These are phyloP conservation scores for Thermothielavioides terrestris DNA, from an alignment of 495 filamentous ascomycete species.

Conservation along the genomic window DNA sequence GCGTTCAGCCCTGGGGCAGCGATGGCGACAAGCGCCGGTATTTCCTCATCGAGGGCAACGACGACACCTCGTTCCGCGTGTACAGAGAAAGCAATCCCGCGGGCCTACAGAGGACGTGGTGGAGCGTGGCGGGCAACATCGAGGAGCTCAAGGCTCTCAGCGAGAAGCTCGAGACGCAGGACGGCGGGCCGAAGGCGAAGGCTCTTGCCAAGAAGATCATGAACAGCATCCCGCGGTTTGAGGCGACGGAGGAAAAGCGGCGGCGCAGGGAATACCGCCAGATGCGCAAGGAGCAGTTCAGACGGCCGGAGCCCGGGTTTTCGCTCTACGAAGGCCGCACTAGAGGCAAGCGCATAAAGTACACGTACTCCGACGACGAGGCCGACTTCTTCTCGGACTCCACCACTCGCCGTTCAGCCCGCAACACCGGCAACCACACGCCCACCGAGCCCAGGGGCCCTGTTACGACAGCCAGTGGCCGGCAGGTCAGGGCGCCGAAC, in stretches of 20 bases:
- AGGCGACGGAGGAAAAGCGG: constrained; percentile 92
- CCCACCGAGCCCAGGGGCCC: constrained; percentile 63
- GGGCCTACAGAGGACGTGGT: constrained; percentile 73
- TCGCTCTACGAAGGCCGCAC: constrained; percentile 95
- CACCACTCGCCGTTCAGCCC: constrained; percentile 59
- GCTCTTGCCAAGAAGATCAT: constrained; percentile 67
- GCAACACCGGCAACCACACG: constrained; percentile 63
- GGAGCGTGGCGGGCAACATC: constrained; percentile 82
- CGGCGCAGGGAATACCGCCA: constrained; percentile 86
- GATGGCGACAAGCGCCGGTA: constrained; percentile 88
- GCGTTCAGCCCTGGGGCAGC: constrained; percentile 88
- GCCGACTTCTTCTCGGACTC: constrained; percentile 65
- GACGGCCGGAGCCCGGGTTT: constrained; percentile 79
- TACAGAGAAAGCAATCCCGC: constrained; percentile 88
- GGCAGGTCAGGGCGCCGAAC: constrained; percentile 69
- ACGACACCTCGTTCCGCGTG: constrained; percentile 90
- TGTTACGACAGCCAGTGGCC: constrained; percentile 81
- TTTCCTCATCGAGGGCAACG: constrained; percentile 86
- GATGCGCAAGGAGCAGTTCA: constrained; percentile 76
- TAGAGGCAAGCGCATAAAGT: constrained; percentile 88
- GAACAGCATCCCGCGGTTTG: constrained; percentile 84
- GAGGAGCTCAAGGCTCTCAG: constrained; percentile 72
- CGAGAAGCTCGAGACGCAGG: constrained; percentile 60
- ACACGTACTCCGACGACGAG: constrained; percentile 90
- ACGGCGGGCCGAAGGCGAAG: constrained; percentile 70